Percentiles rank a stretch among this genome's conserved stretches.
Conservation (phyloP, 257 asterid genomes). For the Verbena officinalis region DNA sequence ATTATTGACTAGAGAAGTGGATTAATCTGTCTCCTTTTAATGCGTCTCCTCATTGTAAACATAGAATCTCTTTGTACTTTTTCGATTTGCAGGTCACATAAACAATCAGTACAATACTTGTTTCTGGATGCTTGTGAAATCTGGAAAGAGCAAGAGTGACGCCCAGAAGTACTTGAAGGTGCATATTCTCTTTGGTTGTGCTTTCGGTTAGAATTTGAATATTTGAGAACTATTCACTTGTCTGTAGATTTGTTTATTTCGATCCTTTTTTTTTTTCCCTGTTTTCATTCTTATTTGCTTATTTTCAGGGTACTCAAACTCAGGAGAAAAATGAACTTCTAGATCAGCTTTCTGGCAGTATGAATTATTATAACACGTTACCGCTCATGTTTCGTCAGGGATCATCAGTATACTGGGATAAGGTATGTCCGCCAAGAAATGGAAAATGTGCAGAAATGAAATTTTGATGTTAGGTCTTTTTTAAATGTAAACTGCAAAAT, state of each 20-base stretch:
- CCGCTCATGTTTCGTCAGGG: slow-evolving; percentile 75
- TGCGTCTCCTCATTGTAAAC: slow-evolving; percentile 12
- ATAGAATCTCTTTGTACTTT: not conserved
- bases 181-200: slow-evolving; percentile 1
- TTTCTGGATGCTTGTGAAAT: slow-evolving; percentile 95
- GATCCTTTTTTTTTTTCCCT: not conserved
- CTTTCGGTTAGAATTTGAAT: not conserved
- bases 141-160: slow-evolving; percentile 74
- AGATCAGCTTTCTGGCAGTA: slow-evolving; percentile 46
- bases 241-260: not conserved
- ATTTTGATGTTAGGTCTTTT: too few species aligned
- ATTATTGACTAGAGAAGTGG: slow-evolving; percentile 1
- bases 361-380: slow-evolving; percentile 55
- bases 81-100: slow-evolving; percentile 70
- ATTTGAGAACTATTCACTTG: not conserved
- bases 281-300: slow-evolving; percentile 11
- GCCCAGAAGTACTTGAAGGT: slow-evolving; percentile 78
- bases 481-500: too few species aligned
- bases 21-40: not conserved
- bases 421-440: slow-evolving; percentile 37
- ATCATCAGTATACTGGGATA: slow-evolving; percentile 75
- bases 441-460: not conserved
- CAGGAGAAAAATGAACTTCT: slow-evolving; percentile 76
- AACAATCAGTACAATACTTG: slow-evolving; percentile 93
- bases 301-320: slow-evolving; percentile 79